Base-by-base conservation (phyloP, 768 basidiomycete species). In the Mycena epipterygia region DNA sequence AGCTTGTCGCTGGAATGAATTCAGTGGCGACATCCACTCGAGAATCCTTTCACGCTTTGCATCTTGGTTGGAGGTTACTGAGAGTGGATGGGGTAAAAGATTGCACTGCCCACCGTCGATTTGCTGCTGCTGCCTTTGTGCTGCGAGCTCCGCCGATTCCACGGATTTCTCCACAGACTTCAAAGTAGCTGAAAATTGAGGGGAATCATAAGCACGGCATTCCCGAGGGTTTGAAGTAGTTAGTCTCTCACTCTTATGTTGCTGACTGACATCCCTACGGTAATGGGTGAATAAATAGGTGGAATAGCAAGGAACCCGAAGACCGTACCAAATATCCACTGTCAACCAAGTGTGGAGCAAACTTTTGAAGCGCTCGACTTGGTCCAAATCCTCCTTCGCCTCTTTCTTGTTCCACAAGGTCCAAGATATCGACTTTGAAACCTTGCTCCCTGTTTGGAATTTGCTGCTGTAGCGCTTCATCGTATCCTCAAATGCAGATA, bases 1-100 rank as follows among this genome's bases (percentile, higher is more conserved):
- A 19, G 48, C 48, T 16, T 68, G 67, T 14, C 60, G 49, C 13
- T 39, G 17, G 27, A 68, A 61, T 8, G 25, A 62, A 23, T 68
- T 62, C 14, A 62, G 2, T 13, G 67, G 67, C 19, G 49, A 52
- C 21, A 68, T 30, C 57, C 57, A 62, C 5, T 68, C 51, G 21
- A 62, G 6, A 7, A 68, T 46, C 13, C 1, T 21, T 12, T 5
- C 27, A n/a, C 48, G 60, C 35, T 62, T 21, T 3, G 44, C 14
- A 37, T 37, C 35, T 37, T 37, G 14, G 6, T n/a, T n/a, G n/a
- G 35, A 6, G 35, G 35, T n/a, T n/a, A 7, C 14, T 7, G 35
- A 7, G 14, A 6, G 14, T 37, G 8, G 35, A 7, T 37, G 14
- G 35, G n/a, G n/a, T n/a, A n/a, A n/a, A 9, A 58, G 3, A 35